Conservation (phyloP, 2,329 filamentous ascomycete genomes). For the Pyricularia pennisetigena region DNA sequence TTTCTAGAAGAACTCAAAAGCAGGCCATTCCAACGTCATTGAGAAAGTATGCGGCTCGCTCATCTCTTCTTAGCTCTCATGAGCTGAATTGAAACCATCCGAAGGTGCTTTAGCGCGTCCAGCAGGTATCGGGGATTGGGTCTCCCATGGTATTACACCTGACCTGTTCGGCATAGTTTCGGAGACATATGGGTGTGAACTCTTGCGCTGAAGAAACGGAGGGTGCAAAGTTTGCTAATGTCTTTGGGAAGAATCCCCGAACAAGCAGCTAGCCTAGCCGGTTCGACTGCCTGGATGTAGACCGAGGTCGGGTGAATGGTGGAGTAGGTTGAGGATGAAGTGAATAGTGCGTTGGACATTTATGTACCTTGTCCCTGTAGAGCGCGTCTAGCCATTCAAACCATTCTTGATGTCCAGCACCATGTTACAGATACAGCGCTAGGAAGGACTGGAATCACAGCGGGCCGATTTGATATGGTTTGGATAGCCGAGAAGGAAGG, state of each 20-base stretch:
- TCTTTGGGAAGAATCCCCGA: background rate
- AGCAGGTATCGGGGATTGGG: background rate
- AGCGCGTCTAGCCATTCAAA: background rate
- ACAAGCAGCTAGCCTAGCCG: background rate
- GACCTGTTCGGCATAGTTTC: background rate
- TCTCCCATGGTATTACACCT: background rate
- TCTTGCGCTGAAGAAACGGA: background rate
- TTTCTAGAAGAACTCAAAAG: background rate
- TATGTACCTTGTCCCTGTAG: background rate
- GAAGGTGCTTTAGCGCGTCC: background rate
- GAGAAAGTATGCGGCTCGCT: background rate
- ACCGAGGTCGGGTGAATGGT: background rate
- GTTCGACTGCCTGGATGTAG: background rate
- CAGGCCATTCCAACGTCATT: background rate
- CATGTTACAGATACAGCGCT: background rate
- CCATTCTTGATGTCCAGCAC: background rate
- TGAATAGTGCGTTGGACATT: background rate
- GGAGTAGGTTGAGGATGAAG: background rate
- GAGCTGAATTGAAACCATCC: background rate
- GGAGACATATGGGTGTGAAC: background rate
- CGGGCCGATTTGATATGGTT: background rate
- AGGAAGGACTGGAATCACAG: background rate
- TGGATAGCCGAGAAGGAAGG: background rate
- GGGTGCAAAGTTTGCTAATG: background rate
- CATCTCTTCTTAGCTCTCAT: background rate